These are phyloP conservation scores for Lipomyces yamanashiensis DNA, from an alignment of 805 yeast genomes.

Conservation along the genomic window DNA sequence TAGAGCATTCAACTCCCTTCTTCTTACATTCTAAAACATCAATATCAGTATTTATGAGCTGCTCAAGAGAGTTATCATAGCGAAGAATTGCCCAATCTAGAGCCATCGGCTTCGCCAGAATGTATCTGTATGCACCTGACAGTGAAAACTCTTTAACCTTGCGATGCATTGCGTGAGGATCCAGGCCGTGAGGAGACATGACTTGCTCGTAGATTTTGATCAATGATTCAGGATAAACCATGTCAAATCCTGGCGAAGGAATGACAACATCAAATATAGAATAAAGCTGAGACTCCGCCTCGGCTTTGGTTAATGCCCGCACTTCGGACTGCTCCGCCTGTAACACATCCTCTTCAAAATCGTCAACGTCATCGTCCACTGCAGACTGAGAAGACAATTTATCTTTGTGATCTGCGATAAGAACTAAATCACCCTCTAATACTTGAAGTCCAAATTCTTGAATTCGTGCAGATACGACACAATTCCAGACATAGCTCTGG, in stretches of 20 bases:
- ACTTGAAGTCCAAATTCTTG: slow-evolving; percentile 69
- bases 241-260: slow-evolving; percentile 96
- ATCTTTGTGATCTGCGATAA: slow-evolving; percentile 44
- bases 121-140: slow-evolving; percentile 83
- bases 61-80: slow-evolving; percentile 68
- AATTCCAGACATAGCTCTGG: slow-evolving; percentile 94
- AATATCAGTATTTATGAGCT: slow-evolving; percentile 78
- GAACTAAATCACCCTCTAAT: slow-evolving; percentile 81
- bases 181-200: slow-evolving; percentile 79
- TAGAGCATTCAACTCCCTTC: slow-evolving; percentile 12
- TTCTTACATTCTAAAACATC: slow-evolving; percentile 53
- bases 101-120: slow-evolving; percentile 67
- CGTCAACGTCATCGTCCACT: slow-evolving; percentile 52
- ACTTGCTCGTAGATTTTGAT: slow-evolving; percentile 59
- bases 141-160: slow-evolving; percentile 86
- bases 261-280: slow-evolving; percentile 82
- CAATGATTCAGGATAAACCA: slow-evolving; percentile 67
- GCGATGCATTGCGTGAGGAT: slow-evolving; percentile 84
- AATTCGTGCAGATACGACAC: slow-evolving; percentile 77
- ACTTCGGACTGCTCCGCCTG: slow-evolving; percentile 65
- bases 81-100: slow-evolving; percentile 65
- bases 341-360: slow-evolving; percentile 73
- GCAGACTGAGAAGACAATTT: slow-evolving; percentile 35
- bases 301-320: slow-evolving; percentile 73
- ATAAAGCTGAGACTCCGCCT: slow-evolving; percentile 60